Percentiles rank a stretch among this genome's conserved stretches.
These are phyloP conservation scores for Thuidium tamariscinum DNA, from an alignment of 225 moss, liverwort and hornwort species.

Conservation along the genomic window DNA sequence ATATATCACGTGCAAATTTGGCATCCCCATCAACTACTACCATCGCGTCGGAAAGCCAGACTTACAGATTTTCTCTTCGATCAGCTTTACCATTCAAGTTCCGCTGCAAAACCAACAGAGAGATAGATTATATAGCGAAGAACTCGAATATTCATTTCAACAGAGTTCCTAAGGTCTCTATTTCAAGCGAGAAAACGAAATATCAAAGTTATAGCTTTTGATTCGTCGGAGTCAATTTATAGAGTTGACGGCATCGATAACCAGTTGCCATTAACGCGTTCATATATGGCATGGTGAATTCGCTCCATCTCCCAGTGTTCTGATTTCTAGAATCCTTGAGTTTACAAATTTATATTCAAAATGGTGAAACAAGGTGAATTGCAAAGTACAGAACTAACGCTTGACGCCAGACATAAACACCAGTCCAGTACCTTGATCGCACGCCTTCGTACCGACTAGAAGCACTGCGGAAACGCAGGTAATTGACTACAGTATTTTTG, in stretches of 20 bases:
- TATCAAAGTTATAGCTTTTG: background rate
- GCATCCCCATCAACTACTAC: background rate
- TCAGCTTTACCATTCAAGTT: conserved; percentile 30
- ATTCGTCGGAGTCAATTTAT: background rate
- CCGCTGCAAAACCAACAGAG: conserved; percentile 26
- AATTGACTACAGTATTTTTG: background rate
- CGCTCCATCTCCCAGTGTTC: background rate
- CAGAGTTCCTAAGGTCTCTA: background rate
- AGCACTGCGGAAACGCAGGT: background rate
- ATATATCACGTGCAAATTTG: background rate
- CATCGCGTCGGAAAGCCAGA: background rate
- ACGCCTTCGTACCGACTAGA: background rate
- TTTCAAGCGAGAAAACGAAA: background rate
- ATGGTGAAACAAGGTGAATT: background rate
- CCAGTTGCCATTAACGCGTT: background rate
- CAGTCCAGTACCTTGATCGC: background rate
- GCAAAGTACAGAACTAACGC: background rate
- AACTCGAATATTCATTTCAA: background rate
- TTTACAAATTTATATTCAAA: background rate
- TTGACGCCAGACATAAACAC: background rate
- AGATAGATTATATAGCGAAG: background rate
- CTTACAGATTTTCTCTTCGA: conserved; percentile 42
- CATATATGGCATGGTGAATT: background rate
- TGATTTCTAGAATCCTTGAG: background rate
- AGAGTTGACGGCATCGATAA: background rate